Percentiles rank a stretch among this genome's conserved stretches.
phyloP scores from a whole-genome alignment of 441 rosid genomes.

The Manihot esculenta region DNA sequence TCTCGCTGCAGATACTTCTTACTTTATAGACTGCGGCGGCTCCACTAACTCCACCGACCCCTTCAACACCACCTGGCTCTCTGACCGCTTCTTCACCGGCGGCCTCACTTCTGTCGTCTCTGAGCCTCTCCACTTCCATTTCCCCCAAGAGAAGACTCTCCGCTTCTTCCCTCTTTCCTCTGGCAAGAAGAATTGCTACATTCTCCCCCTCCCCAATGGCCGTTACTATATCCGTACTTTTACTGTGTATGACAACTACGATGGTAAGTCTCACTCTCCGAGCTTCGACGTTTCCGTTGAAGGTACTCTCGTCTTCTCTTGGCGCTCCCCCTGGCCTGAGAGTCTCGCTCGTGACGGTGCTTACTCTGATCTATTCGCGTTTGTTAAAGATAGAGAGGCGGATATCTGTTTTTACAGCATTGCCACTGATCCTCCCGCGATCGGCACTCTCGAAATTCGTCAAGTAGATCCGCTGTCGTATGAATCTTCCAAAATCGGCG shows the following conservation, averaged over 20 bases:
- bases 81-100: constrained; percentile 83
- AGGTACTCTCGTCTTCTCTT: constrained; percentile 85
- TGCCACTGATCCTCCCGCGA: constrained; percentile 90
- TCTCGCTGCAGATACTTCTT: constrained; percentile 47
- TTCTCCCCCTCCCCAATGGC: constrained; percentile 70
- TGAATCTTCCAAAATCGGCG: constrained; percentile 43
- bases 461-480: constrained; percentile 77
- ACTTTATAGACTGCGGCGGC: constrained; percentile 87
- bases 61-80: constrained; percentile 69
- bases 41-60: constrained; percentile 49
- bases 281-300: constrained; percentile 86
- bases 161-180: constrained; percentile 90
- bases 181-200: constrained; percentile 96
- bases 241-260: constrained; percentile 92
- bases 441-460: constrained; percentile 71
- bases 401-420: constrained; percentile 88
- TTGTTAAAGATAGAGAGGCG: constrained; percentile 66
- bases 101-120: constrained; percentile 72
- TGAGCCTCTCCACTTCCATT: constrained; percentile 79
- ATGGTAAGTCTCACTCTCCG: constrained; percentile 83
- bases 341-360: constrained; percentile 67
- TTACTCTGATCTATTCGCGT: constrained; percentile 88
- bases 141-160: constrained; percentile 65
- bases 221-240: constrained; percentile 89
- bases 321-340: constrained; percentile 90